Base-by-base conservation (phyloP, 805 yeast genomes). In the Pichia eremophila region DNA sequence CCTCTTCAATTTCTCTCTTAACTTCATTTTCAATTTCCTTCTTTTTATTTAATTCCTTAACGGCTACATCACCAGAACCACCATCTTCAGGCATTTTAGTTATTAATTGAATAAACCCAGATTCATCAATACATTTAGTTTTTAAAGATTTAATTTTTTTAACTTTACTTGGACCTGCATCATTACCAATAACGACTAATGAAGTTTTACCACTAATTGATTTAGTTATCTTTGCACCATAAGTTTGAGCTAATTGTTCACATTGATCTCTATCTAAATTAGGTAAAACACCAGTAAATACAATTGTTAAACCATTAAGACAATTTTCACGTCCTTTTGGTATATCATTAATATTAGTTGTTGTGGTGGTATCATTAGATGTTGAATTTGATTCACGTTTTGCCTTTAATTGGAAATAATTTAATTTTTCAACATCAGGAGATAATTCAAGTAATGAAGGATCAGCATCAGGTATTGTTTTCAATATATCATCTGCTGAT, bases 81-180 rank as follows among this genome's bases (percentile, higher is more conserved):
- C 99, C 99, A 53, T 83, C 89, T 3, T 81, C 82, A 0, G 99
- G 98, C 93, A 91, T 85, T 8, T 79, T 75, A 22, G 70, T 57
- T 41, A 93, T 71, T 53, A 93, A 70, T 53, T 81, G 79, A 39
- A 85, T 65, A 56, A 93, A 89, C 0, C 98, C 98, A 11, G 77
- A 85, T 64, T 93, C 95, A 57, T 79, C 81, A 50, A 91, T 83
- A 39, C 95, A 88, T 64, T 90, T 90, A 46, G 87, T 78, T 8
- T 77, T 74, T 53, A 81, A 69, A 45, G 79, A 77, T 57, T 78
- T 82, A 54, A 95, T 91, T 58, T 82, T 86, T 57, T 78, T 78
- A 40, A 93, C 79, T 64, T 93, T 93, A n/a, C 88, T 80, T 2
- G 98, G 97, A 0, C 99, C 99, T 2, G 99, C 98, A 55, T 93